Base-by-base conservation (phyloP, 495 filamentous ascomycete species). In the Penicillium steckii region DNA sequence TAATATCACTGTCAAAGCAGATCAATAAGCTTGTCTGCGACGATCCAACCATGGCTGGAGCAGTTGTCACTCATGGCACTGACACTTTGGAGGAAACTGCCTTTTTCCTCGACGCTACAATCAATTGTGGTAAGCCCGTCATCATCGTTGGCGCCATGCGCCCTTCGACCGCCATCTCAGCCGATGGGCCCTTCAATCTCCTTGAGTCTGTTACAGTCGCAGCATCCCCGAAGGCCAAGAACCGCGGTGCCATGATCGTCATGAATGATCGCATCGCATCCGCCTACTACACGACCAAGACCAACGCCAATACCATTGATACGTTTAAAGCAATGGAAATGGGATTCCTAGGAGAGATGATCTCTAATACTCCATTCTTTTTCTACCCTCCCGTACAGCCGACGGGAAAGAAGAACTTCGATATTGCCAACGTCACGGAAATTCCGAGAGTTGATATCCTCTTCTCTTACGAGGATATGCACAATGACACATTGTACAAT, bases 81-180 rank as follows among this genome's bases (percentile, higher is more conserved):
- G 77, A 80, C 57, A 76, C 74, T 0, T 61, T 78, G 19, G 75
- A 80, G 49, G 77, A 80, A 59, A 70, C 74, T 1, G 70, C 75
- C 35, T 80, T 78, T 68, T 80, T 78, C 66, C 52, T 78, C 13
- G 72, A 76, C 53, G 61, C 71, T 1, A 76, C 73, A 2, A 60
- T 78, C 40, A 73, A 71, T 52, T 74, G 73, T 38, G 61, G 57
- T n/a, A 80, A 80, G 56, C 75, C 75, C 27, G 66, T 80, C 10
- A 67, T 80, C n/a, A 53, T 73, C 49, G 77, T 78, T 26, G 77
- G 75, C 22, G 66, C 75, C 38, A 80, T 80, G 77, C 65, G 75
- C 0, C 75, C 74, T 17, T 67, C 77, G 1, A 77, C 75, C 3
- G 77, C 75, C 41, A 73, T 78, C 57, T 75, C 71, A 45, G 75